Conservation (phyloP, 352 stramenopile species). For the Phytopythium chamaehyphon region DNA sequence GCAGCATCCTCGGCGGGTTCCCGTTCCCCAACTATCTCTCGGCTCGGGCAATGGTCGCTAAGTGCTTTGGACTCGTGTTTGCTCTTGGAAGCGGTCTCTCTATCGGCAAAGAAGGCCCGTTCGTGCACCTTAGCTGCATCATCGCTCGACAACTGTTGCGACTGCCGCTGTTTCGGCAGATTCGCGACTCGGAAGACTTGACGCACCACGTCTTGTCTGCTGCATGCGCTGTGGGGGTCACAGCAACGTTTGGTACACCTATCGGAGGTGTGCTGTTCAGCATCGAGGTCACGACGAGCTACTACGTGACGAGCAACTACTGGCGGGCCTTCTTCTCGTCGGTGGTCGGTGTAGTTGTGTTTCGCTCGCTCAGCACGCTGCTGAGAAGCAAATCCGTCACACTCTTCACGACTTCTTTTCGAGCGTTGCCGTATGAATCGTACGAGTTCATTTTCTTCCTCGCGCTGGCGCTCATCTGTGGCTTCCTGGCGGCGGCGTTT, state of each 20-base stretch:
- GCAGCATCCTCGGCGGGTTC: slow-evolving; percentile 70
- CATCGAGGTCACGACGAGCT: slow-evolving; percentile 83
- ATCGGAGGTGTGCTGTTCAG: slow-evolving; percentile 77
- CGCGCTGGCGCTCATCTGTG: slow-evolving; percentile 76
- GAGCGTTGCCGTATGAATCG: slow-evolving; percentile 61
- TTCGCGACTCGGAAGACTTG: slow-evolving; percentile 50
- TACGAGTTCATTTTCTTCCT: slow-evolving; percentile 79
- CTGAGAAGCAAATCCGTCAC: slow-evolving; percentile 54
- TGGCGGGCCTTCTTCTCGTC: slow-evolving; percentile 89
- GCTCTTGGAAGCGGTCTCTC: slow-evolving; percentile 63
- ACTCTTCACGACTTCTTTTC: slow-evolving; percentile 81
- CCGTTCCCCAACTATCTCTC: slow-evolving; percentile 64
- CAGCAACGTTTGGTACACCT: slow-evolving; percentile 68
- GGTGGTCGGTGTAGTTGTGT: slow-evolving; percentile 80
- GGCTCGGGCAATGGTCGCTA: slow-evolving; percentile 50
- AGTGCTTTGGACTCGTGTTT: slow-evolving; percentile 59
- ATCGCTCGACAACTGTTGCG: slow-evolving; percentile 63
- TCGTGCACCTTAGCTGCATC: slow-evolving; percentile 75
- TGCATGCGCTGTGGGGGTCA: slow-evolving; percentile 72
- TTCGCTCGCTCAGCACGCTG: slow-evolving; percentile 66
- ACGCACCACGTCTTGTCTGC: slow-evolving; percentile 68
- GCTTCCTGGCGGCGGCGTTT: slow-evolving; percentile 78
- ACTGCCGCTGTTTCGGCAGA: slow-evolving; percentile 56
- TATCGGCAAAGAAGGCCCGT: slow-evolving; percentile 79
- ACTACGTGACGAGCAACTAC: slow-evolving; percentile 89